phyloP scores from a whole-genome alignment of 2,329 filamentous ascomycete genomes.

The Podosphaera aphanis region DNA sequence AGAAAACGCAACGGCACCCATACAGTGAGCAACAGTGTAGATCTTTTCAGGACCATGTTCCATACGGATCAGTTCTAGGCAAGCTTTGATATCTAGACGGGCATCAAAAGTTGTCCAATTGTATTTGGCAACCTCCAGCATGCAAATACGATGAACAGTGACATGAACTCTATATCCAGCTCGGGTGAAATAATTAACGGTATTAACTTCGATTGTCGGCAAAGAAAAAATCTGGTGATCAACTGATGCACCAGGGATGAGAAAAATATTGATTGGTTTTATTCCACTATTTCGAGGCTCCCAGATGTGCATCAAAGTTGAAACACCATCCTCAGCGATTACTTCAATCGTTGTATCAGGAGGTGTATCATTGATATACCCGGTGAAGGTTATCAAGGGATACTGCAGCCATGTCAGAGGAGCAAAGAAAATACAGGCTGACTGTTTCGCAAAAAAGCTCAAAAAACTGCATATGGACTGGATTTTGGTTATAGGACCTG shows the following conservation, averaged over 20 bases:
- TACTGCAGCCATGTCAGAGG: slow-evolving; percentile 34
- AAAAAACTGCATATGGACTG: slow-evolving; percentile 26
- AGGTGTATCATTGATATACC: slow-evolving; percentile 28
- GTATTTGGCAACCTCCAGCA: slow-evolving; percentile 24
- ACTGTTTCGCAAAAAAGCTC: slow-evolving; percentile 30
- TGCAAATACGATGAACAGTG: slow-evolving; percentile 32
- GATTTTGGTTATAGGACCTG: slow-evolving; percentile 21
- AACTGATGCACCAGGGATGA: slow-evolving; percentile 38
- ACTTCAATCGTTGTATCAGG: slow-evolving; percentile 23
- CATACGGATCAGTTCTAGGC: slow-evolving; percentile 27
- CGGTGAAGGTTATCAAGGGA: slow-evolving; percentile 23
- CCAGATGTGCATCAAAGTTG: slow-evolving; percentile 32
- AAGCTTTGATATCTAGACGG: slow-evolving; percentile 33
- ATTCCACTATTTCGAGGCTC: slow-evolving; percentile 20
- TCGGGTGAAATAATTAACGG: slow-evolving; percentile 36
- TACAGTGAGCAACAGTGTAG: slow-evolving; percentile 38
- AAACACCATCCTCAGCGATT: slow-evolving; percentile 27
- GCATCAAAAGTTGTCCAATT: slow-evolving; percentile 36
- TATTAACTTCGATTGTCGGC: slow-evolving; percentile 38
- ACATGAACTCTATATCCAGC: slow-evolving; percentile 37
- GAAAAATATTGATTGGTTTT: slow-evolving; percentile 27
- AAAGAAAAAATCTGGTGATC: slow-evolving; percentile 39
- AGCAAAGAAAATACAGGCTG: slow-evolving; percentile 27
- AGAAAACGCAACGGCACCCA: slow-evolving; percentile 35
- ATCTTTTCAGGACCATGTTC: slow-evolving; percentile 18